A percentile compares a stretch with the other conserved stretches of the same genome.
These are phyloP conservation scores for Neoscytalidium dimidiatum DNA, from an alignment of 2,329 filamentous ascomycete species.

Conservation along the genomic window DNA sequence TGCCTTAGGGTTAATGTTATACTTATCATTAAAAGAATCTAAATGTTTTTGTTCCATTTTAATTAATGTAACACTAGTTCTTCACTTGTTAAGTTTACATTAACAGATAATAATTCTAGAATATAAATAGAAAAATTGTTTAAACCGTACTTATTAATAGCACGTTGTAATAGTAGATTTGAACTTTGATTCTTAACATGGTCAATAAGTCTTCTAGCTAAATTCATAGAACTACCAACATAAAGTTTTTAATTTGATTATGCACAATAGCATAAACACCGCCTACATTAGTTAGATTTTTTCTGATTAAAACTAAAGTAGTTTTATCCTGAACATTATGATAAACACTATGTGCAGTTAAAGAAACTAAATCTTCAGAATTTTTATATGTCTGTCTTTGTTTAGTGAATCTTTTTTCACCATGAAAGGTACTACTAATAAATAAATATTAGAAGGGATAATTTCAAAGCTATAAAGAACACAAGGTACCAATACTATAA, in stretches of 20 bases:
- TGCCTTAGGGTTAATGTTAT: background rate
- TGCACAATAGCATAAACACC: conserved; percentile 2
- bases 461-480: conserved; percentile 26
- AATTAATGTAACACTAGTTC: background rate
- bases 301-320: background rate
- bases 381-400: conserved; percentile 8
- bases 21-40: background rate
- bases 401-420: background rate
- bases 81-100: conserved; percentile 1
- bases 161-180: background rate
- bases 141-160: background rate
- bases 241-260: background rate
- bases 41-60: background rate
- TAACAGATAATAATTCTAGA: background rate
- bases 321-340: background rate
- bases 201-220: background rate
- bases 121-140: background rate
- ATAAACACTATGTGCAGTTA: background rate
- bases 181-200: background rate
- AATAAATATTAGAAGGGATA: conserved; percentile 22
- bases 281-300: background rate
- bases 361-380: background rate
- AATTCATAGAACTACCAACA: background rate
- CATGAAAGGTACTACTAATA: conserved; percentile 35
- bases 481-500: background rate